Conservation (phyloP, 768 basidiomycete species). For the Neoboletus subvelutipes region DNA sequence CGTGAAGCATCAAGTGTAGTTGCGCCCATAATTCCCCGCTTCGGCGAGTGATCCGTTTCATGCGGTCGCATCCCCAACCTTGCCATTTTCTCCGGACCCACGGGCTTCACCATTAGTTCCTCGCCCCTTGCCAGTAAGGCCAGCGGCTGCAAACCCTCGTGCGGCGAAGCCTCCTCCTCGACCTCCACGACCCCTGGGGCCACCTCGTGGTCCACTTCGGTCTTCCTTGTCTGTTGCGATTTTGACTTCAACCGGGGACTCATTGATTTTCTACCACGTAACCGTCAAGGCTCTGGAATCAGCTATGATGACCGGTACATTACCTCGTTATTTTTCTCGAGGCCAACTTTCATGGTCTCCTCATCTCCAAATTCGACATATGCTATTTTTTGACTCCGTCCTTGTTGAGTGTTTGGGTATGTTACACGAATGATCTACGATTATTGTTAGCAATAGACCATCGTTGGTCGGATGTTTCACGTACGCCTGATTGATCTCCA, state of each 20-base stretch:
- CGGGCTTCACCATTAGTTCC: conserved; percentile 32
- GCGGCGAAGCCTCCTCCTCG: conserved; percentile 52
- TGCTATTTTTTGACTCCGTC: conserved; percentile 58
- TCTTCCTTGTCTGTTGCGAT: conserved; percentile 62
- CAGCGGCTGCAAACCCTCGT: conserved; percentile 67
- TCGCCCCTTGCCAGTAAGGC: conserved; percentile 45
- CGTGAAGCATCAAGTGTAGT: conserved; percentile 17
- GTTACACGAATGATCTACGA: conserved; percentile 66
- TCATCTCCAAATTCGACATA: conserved; percentile 93
- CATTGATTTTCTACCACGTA: conserved; percentile 62
- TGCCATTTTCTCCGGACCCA: conserved; percentile 29
- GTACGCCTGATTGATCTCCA: conserved; percentile 64
- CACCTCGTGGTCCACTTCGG: conserved; percentile 43
- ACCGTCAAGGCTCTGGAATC: conserved; percentile 7
- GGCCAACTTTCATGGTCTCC: conserved; percentile 75
- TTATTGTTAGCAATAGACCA: neutral
- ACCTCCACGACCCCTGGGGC: conserved; percentile 54
- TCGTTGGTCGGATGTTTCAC: conserved; percentile 25
- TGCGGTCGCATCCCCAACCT: conserved; percentile 24
- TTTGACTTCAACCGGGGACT: conserved; percentile 62
- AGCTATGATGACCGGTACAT: conserved; percentile 14
- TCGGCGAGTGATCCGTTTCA: conserved; percentile 20
- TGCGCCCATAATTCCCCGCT: conserved; percentile 20
- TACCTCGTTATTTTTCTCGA: conserved; percentile 75
- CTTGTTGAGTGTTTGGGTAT: conserved; percentile 48